Conservation (phyloP, 805 yeast genomes). For the Blastobotrys chiropterorum region DNA sequence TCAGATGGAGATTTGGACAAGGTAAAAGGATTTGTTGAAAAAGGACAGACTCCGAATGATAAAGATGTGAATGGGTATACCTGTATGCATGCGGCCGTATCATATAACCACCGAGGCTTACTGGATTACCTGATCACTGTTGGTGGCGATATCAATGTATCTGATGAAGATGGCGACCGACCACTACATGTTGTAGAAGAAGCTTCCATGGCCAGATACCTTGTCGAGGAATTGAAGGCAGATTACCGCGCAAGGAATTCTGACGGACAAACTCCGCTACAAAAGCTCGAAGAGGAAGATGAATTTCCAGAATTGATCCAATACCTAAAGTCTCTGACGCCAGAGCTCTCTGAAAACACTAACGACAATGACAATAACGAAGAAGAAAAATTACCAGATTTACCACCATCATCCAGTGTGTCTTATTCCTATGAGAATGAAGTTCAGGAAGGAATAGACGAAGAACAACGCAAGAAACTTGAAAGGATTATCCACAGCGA, state of each 20-base stretch:
- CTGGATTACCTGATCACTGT: conserved; percentile 47
- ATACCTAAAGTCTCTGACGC: conserved; percentile 48
- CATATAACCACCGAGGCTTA: conserved; percentile 76
- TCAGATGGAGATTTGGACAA: conserved; percentile 66
- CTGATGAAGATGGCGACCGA: conserved; percentile 88
- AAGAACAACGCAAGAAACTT: conserved; percentile 54
- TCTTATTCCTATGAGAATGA: conserved; percentile 22
- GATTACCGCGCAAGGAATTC: conserved; percentile 56
- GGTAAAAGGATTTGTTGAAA: conserved; percentile 51
- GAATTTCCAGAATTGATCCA: conserved; percentile 74
- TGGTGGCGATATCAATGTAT: conserved; percentile 78
- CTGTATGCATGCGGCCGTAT: conserved; percentile 95
- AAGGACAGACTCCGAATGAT: conserved; percentile 58
- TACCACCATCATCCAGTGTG: conserved; percentile 17
- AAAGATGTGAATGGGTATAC: conserved; percentile 94
- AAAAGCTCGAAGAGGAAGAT: conserved; percentile 74
- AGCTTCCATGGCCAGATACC: conserved; percentile 50
- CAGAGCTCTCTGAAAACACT: conserved; percentile 14
- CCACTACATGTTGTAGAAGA: conserved; percentile 91
- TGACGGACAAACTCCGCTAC: conserved; percentile 69
- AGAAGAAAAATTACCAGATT: conserved; percentile 19
- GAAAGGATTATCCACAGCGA: conserved; percentile 72
- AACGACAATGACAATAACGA: conserved; percentile 14
- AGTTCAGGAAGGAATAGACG: conserved; percentile 38
- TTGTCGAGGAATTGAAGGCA: conserved; percentile 65